Percentiles rank a stretch among this genome's conserved stretches.
Evolutionary conservation across 2,329 filamentous ascomycete species (phyloP).

Genomic region (Lachnellula arida): DNA sequence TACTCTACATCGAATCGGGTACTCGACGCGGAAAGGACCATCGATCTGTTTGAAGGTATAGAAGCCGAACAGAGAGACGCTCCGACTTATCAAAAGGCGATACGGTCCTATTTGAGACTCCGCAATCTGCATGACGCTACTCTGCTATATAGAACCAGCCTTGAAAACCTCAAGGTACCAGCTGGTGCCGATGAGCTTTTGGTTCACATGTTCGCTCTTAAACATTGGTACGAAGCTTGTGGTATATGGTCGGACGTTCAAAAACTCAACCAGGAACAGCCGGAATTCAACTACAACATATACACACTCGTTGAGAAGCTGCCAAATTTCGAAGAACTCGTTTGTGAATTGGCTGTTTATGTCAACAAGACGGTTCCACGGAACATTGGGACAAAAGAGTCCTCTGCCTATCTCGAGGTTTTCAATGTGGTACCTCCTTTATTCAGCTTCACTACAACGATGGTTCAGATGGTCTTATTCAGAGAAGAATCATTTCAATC

Average conservation of each 20-base stretch:
- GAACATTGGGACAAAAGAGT: not conserved
- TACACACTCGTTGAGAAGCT: slow-evolving; percentile 12
- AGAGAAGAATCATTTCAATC: slow-evolving; percentile 10
- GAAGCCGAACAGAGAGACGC: slow-evolving; percentile 32
- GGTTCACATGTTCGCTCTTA: slow-evolving; percentile 19
- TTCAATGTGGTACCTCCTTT: not conserved
- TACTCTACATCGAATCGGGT: slow-evolving; percentile 35
- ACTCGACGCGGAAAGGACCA: slow-evolving; percentile 38
- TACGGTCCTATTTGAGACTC: slow-evolving; percentile 40
- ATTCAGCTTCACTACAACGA: slow-evolving; percentile 14
- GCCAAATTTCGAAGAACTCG: slow-evolving; percentile 10
- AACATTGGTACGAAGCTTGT: slow-evolving; percentile 23
- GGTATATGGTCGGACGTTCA: slow-evolving; percentile 19
- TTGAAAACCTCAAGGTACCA: slow-evolving; percentile 13
- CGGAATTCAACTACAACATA: slow-evolving; percentile 9
- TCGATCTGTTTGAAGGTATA: slow-evolving; percentile 40
- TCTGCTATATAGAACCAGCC: slow-evolving; percentile 17
- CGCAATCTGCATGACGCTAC: slow-evolving; percentile 35
- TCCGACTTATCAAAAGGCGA: slow-evolving; percentile 41
- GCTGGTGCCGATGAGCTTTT: slow-evolving; percentile 24
- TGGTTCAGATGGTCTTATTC: slow-evolving; percentile 18
- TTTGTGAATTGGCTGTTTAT: slow-evolving; percentile 16
- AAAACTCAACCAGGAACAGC: not conserved
- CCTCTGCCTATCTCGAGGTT: not conserved
- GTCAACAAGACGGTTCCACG: slow-evolving; percentile 7